phyloP scores from a whole-genome alignment of 148 eudicot species.

The Fagopyrum esculentum region DNA sequence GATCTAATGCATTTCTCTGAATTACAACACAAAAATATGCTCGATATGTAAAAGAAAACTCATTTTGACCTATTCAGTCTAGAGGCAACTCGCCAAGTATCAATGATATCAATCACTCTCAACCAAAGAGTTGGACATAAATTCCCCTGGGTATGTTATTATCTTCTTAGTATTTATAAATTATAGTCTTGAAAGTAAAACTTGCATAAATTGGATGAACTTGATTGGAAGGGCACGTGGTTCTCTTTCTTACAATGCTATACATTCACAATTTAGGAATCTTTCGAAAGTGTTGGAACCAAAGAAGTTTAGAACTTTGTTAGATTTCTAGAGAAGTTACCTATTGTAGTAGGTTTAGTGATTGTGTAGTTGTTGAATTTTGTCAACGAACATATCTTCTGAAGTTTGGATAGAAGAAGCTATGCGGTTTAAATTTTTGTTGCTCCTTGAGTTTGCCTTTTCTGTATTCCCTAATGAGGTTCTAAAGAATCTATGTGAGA shows the following conservation, averaged over 20 bases:
- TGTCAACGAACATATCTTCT: background rate
- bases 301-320: background rate
- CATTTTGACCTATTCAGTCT: conserved; percentile 33
- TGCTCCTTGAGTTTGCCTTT: background rate
- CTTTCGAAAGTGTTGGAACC: background rate
- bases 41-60: background rate
- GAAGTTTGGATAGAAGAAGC: background rate
- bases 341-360: background rate
- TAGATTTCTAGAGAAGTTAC: background rate
- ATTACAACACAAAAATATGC: background rate
- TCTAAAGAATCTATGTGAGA: background rate
- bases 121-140: conserved; percentile 54
- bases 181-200: no score
- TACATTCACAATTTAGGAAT: no score
- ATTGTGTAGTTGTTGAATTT: background rate
- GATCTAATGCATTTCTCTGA: conserved; percentile 9
- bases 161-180: background rate
- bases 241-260: no score
- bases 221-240: no score
- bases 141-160: conserved; percentile 65
- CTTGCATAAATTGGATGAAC: no score
- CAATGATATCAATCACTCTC: conserved; percentile 87
- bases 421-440: background rate
- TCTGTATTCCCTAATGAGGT: background rate
- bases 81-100: conserved; percentile 91